Percentiles rank a stretch among this genome's conserved stretches.
Conservation (phyloP, 1,139 yeast genomes). For the Pichia sp. region DNA sequence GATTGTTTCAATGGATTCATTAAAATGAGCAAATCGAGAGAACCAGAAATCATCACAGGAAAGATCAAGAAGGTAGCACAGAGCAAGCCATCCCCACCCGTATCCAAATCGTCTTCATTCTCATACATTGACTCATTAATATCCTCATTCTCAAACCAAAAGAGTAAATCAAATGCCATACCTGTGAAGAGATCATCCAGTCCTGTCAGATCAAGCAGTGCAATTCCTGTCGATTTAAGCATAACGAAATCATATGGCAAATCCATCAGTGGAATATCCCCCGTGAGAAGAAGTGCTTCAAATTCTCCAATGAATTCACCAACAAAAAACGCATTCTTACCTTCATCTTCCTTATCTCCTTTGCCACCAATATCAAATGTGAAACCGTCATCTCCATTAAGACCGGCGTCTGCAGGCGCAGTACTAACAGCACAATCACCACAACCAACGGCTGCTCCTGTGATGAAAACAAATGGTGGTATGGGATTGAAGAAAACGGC, state of each 20-base stretch:
- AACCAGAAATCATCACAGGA: slow-evolving; percentile 23
- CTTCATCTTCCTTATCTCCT: not conserved
- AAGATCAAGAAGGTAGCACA: slow-evolving; percentile 7
- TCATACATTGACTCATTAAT: slow-evolving; percentile 5
- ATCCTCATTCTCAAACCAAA: not conserved
- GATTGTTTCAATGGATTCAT: slow-evolving; percentile 27
- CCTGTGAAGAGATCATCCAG: not conserved
- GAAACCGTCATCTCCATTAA: slow-evolving; percentile 3
- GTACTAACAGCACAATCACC: not conserved
- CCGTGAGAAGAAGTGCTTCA: slow-evolving; percentile 1
- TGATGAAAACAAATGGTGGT: slow-evolving; percentile 12
- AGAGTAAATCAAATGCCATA: not conserved
- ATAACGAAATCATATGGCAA: slow-evolving; percentile 3
- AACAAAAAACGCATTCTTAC: not conserved
- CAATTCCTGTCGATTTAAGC: not conserved
- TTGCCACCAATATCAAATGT: not conserved
- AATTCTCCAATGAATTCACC: not conserved
- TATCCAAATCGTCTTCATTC: too few relatives aligned
- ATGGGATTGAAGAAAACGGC: slow-evolving; percentile 16
- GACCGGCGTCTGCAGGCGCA: not conserved
- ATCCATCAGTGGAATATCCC: slow-evolving; percentile 8
- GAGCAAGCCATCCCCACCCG: not conserved
- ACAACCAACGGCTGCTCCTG: too few relatives aligned
- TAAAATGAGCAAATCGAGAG: slow-evolving; percentile 32
- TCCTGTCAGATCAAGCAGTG: not conserved